These are phyloP conservation scores for Fallopia convolvulus DNA, from an alignment of 148 eudicot species.

Conservation along the genomic window DNA sequence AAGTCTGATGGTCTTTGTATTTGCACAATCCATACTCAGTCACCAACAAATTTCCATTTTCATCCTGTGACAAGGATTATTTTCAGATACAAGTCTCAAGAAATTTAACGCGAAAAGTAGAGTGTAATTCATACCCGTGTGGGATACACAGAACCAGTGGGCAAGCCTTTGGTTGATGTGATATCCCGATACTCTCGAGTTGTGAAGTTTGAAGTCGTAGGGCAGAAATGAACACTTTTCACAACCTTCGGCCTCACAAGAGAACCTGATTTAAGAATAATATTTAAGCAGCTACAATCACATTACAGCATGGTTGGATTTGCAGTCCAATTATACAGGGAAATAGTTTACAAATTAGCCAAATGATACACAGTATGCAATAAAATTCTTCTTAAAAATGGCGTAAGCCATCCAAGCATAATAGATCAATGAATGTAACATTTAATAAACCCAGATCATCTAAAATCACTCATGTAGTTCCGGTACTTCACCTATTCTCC, in stretches of 20 bases:
- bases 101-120: background rate
- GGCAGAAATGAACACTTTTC: slow-evolving; percentile 95
- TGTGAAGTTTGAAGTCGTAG: slow-evolving; percentile 58
- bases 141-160: slow-evolving; percentile 98
- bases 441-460: background rate
- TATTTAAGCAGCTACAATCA: background rate
- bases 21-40: slow-evolving; percentile 96
- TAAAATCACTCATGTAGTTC: background rate
- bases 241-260: slow-evolving; percentile 99
- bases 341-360: background rate
- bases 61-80: slow-evolving; percentile 50
- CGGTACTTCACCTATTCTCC: background rate
- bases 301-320: background rate
- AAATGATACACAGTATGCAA: background rate
- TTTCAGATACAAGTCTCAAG: background rate
- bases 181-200: slow-evolving; percentile 93
- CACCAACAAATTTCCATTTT: slow-evolving; percentile 82
- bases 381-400: background rate
- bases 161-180: slow-evolving; percentile 84
- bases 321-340: background rate
- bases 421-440: background rate
- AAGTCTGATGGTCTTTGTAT: slow-evolving; percentile 94
- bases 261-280: slow-evolving; percentile 47
- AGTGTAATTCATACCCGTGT: slow-evolving; percentile 56
- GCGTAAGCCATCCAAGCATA: background rate